Conservation (phyloP, 352 stramenopile genomes). For the Phytophthora brassicae region DNA sequence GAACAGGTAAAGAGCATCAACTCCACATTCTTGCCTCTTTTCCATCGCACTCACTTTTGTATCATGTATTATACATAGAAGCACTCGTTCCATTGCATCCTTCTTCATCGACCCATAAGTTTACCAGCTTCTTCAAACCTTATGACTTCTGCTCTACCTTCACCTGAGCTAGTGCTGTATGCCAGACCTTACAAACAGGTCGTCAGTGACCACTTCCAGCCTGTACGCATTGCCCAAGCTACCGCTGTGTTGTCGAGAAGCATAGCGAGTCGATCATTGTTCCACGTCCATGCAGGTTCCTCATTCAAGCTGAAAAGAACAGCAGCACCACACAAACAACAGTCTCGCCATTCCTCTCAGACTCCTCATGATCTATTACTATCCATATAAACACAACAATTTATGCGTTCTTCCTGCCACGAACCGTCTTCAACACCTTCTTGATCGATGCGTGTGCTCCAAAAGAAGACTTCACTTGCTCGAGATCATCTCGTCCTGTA, state of each 20-base stretch:
- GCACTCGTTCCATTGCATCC: conserved; percentile 36
- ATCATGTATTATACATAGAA: conserved; percentile 26
- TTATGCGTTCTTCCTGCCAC: conserved; percentile 67
- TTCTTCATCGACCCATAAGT: conserved; percentile 22
- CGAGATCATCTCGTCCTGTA: conserved; percentile 12
- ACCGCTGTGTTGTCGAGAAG: conserved; percentile 27
- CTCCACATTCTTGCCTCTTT: neutral
- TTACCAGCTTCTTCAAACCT: neutral
- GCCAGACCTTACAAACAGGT: conserved; percentile 37
- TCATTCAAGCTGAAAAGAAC: neutral
- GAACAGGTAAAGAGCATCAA: conserved; percentile 28
- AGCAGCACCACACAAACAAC: conserved; percentile 16
- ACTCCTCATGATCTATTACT: conserved; percentile 11
- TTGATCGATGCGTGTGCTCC: conserved; percentile 45
- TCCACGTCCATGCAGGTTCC: conserved; percentile 18
- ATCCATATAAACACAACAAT: conserved; percentile 4
- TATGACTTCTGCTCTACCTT: neutral
- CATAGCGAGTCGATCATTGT: conserved; percentile 42
- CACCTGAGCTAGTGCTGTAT: conserved; percentile 28
- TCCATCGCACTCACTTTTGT: neutral
- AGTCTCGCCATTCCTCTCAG: conserved; percentile 1
- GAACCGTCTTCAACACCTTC: conserved; percentile 82
- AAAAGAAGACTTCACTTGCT: conserved; percentile 22
- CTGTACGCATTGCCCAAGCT: conserved; percentile 38
- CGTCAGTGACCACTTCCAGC: conserved; percentile 44